Conservation (phyloP, 2,329 filamentous ascomycete genomes). For the Diplodia seriata region DNA sequence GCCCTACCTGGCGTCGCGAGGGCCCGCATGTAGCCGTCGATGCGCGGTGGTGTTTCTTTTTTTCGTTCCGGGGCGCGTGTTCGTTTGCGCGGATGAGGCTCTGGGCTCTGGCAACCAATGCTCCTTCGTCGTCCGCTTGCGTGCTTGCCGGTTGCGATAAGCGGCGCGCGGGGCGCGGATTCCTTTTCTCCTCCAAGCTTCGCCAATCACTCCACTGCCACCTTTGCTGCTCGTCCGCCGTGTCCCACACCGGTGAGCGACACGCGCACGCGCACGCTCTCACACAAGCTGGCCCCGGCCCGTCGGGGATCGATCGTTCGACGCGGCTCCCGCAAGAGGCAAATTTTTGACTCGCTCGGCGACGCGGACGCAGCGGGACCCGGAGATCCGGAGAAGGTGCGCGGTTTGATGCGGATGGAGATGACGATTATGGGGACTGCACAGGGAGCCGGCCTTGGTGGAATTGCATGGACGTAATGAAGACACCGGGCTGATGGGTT, state of each 20-base stretch:
- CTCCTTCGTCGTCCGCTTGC: background rate
- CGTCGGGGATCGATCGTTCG: conserved; percentile 10
- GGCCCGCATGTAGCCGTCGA: background rate
- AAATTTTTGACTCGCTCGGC: background rate
- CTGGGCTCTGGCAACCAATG: conserved; percentile 1
- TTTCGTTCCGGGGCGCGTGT: background rate
- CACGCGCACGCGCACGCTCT: background rate
- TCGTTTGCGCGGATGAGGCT: background rate
- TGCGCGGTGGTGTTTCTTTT: background rate
- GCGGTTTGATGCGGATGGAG: background rate
- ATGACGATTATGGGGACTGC: background rate
- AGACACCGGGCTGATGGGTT: conserved; percentile 21
- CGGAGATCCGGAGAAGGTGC: conserved; percentile 9
- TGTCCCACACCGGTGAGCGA: conserved; percentile 21
- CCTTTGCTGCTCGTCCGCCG: background rate
- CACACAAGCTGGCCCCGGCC: background rate
- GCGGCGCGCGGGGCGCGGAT: background rate
- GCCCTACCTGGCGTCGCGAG: conserved; percentile 7
- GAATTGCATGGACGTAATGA: conserved; percentile 22
- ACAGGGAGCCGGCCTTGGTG: background rate
- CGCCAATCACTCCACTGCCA: conserved; percentile 6
- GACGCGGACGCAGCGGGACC: background rate
- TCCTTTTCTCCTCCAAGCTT: background rate
- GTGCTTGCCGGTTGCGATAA: too few relatives aligned
- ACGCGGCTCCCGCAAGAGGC: background rate